Conservation (phyloP, 2,329 filamentous ascomycete species). For the Penicillium sp. region DNA sequence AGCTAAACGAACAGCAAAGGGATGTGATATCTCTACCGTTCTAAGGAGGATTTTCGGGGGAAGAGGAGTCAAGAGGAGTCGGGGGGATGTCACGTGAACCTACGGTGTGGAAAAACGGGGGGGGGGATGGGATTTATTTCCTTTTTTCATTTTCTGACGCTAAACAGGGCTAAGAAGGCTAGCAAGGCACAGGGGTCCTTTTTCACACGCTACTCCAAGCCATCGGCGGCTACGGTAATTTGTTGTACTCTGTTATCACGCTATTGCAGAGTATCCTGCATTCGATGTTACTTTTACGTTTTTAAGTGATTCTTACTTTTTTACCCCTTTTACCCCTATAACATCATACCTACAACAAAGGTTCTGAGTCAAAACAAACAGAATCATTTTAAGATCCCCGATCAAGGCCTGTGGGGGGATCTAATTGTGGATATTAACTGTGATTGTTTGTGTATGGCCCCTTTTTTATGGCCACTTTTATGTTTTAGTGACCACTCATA, state of each 20-base stretch:
- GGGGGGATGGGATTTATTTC: slow-evolving; percentile 1
- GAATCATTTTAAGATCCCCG: slow-evolving; percentile 3
- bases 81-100: slow-evolving; percentile 20
- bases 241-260: slow-evolving; percentile 1
- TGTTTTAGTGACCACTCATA: background rate
- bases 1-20: slow-evolving; percentile 10
- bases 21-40: background rate
- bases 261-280: background rate
- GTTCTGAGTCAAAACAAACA: slow-evolving; percentile 2
- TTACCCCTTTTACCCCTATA: too few species aligned
- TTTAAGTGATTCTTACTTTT: background rate
- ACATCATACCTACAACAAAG: background rate
- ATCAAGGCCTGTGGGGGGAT: slow-evolving; percentile 9
- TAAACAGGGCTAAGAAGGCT: slow-evolving; percentile 7
- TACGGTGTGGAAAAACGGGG: slow-evolving; percentile 10
- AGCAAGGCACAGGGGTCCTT: slow-evolving; percentile 3
- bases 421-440: slow-evolving; percentile 2
- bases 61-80: slow-evolving; percentile 20
- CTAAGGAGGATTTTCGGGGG: slow-evolving; percentile 3
- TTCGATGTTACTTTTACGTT: background rate
- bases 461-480: slow-evolving; percentile 5
- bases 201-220: slow-evolving; percentile 11
- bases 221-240: slow-evolving; percentile 16
- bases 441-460: slow-evolving; percentile 2
- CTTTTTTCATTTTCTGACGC: slow-evolving; percentile 4